Percentiles rank a stretch among this genome's conserved stretches.
Evolutionary conservation across 768 basidiomycete genomes (phyloP).

Genomic region (Russula sp.): DNA sequence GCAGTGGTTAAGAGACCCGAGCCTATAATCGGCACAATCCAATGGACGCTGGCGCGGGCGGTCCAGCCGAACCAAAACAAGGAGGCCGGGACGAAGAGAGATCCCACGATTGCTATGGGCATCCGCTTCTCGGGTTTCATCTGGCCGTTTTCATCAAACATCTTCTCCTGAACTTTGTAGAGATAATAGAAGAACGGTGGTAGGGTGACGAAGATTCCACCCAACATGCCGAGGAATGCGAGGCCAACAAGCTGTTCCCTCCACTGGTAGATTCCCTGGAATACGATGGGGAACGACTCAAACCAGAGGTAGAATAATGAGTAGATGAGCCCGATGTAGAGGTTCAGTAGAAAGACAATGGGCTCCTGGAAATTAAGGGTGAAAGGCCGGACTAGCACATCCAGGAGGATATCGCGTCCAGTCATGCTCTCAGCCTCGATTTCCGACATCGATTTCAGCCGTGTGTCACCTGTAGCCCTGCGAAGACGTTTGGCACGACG

Average conservation of each 20-base stretch:
- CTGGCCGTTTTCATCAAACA: conserved; percentile 16
- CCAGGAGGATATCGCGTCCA: conserved; percentile 22
- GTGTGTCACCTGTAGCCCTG: conserved; percentile 26
- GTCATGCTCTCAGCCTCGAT: conserved; percentile 24
- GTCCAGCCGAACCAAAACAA: conserved; percentile 33
- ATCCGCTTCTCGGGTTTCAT: conserved; percentile 29
- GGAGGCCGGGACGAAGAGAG: conserved; percentile 27
- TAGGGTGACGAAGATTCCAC: conserved; percentile 1
- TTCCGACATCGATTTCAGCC: conserved; percentile 26
- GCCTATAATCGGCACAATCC: conserved; percentile 32
- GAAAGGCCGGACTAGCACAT: conserved; percentile 29
- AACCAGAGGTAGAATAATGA: conserved; percentile 31
- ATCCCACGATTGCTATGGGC: conserved; percentile 29
- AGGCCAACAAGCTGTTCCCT: conserved; percentile 27
- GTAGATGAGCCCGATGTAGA: conserved; percentile 31
- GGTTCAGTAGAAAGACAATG: conserved; percentile 27
- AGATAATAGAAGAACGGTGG: conserved; percentile 17
- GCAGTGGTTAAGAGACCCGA: conserved; percentile 28
- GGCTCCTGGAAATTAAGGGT: conserved; percentile 29
- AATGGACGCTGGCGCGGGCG: conserved; percentile 26
- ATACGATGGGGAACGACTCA: conserved; percentile 31
- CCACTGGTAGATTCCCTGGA: conserved; percentile 30
- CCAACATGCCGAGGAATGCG: conserved; percentile 26
- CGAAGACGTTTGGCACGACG: conserved; percentile 30
- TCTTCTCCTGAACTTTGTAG: conserved; percentile 11